Conservation (phyloP, 2,329 filamentous ascomycete species). For the Aspergillus novoparasiticus region DNA sequence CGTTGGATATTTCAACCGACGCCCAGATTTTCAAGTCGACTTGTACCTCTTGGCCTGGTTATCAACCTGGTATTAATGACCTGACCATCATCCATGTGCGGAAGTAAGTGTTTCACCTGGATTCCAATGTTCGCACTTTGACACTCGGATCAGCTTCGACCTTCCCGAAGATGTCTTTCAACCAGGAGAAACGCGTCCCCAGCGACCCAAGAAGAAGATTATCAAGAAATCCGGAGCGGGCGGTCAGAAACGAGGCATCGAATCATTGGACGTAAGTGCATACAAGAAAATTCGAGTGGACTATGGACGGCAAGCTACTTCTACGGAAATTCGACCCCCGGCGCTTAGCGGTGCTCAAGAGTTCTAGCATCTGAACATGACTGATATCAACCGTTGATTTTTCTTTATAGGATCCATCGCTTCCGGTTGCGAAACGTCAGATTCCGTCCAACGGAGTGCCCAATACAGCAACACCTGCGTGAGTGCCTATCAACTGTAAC, state of each 20-base stretch:
- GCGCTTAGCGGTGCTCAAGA: conserved; percentile 19
- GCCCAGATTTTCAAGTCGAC: conserved; percentile 85
- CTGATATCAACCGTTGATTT: conserved; percentile 33
- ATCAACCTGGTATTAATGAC: conserved; percentile 73
- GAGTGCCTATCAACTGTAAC: conserved; percentile 16
- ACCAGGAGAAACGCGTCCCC: conserved; percentile 72
- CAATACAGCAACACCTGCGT: conserved; percentile 37
- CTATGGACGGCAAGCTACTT: conserved; percentile 26
- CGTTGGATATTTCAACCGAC: conserved; percentile 66
- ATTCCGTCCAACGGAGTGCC: conserved; percentile 32
- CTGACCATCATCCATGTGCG: conserved; percentile 81
- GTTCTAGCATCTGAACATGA: conserved; percentile 28
- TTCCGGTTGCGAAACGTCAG: conserved; percentile 38
- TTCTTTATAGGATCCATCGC: conserved; percentile 29
- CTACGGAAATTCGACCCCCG: conserved; percentile 26
- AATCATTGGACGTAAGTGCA: conserved; percentile 47
- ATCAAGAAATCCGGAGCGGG: conserved; percentile 38
- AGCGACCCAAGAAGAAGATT: conserved; percentile 58
- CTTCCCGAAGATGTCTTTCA: conserved; percentile 88
- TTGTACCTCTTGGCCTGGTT: conserved; percentile 75
- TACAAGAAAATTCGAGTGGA: conserved; percentile 27
- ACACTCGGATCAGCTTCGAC: conserved; percentile 64
- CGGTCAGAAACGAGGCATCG: conserved; percentile 43
- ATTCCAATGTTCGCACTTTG: conserved; percentile 15
- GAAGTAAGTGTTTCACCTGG: conserved; percentile 63